Conservation (phyloP, 495 filamentous ascomycete genomes). For the Usnea hakonensis region DNA sequence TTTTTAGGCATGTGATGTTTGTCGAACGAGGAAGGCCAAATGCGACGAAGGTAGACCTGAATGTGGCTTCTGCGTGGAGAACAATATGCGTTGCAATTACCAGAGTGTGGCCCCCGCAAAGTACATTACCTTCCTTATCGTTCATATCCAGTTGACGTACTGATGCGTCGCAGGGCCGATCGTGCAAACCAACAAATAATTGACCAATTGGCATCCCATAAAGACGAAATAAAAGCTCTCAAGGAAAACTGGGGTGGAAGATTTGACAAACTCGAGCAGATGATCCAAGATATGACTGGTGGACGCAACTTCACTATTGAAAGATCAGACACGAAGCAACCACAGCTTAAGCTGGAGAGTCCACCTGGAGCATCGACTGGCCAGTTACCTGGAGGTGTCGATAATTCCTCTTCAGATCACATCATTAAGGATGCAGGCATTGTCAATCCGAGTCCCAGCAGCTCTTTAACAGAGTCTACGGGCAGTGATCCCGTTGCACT, state of each 20-base stretch:
- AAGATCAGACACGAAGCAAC: constrained; percentile 9
- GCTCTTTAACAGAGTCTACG: constrained; percentile 18
- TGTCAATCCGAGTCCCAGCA: constrained; percentile 18
- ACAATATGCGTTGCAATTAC: constrained; percentile 47
- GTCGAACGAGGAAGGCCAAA: constrained; percentile 55
- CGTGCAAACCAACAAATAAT: constrained; percentile 27
- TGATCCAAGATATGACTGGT: constrained; percentile 8
- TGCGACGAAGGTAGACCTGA: constrained; percentile 53
- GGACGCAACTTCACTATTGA: constrained; percentile 8
- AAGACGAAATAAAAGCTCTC: constrained; percentile 20
- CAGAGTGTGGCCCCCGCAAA: constrained; percentile 55
- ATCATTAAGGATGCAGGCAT: constrained; percentile 7
- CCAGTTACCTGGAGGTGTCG: constrained; percentile 2
- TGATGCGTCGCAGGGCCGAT: constrained; percentile 20
- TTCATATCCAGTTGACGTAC: background rate
- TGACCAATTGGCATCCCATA: constrained; percentile 20
- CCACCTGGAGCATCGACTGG: background rate
- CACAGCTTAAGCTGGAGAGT: constrained; percentile 3
- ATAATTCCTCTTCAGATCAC: background rate
- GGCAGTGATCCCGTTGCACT: constrained; percentile 12
- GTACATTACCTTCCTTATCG: constrained; percentile 29
- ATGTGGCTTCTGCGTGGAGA: constrained; percentile 54
- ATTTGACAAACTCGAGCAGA: constrained; percentile 22
- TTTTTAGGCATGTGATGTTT: constrained; percentile 51
- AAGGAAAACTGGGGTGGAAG: constrained; percentile 17